These are phyloP conservation scores for Hirsutella minnesotensis DNA, from an alignment of 2,329 filamentous ascomycete genomes.

Conservation along the genomic window DNA sequence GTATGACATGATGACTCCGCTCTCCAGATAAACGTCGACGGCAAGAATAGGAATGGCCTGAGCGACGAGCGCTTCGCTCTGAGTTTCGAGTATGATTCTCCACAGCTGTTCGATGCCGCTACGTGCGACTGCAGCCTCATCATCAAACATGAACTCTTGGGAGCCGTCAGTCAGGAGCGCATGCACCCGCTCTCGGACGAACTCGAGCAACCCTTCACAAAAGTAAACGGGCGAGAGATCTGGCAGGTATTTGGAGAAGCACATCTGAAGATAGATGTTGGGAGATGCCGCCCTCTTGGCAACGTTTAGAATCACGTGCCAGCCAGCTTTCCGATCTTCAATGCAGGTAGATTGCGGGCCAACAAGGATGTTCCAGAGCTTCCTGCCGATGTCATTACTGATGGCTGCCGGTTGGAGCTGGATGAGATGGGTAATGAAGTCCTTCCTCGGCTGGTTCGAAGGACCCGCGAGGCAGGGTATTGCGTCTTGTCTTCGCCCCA, in stretches of 20 bases:
- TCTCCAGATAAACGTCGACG: slow-evolving; percentile 55
- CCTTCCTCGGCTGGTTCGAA: slow-evolving; percentile 41
- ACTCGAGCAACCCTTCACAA: slow-evolving; percentile 49
- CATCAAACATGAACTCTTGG: slow-evolving; percentile 33
- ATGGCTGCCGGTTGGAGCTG: slow-evolving; percentile 49
- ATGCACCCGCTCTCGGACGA: slow-evolving; percentile 42
- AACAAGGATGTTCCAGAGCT: slow-evolving; percentile 64
- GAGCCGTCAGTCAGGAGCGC: slow-evolving; percentile 31
- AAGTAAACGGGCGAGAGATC: slow-evolving; percentile 44
- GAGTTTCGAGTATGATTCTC: slow-evolving; percentile 64
- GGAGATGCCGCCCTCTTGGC: slow-evolving; percentile 29
- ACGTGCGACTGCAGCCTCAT: slow-evolving; percentile 37
- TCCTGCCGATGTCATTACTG: slow-evolving; percentile 45
- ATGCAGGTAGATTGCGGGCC: slow-evolving; percentile 47
- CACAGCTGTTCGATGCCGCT: slow-evolving; percentile 63
- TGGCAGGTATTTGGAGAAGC: slow-evolving; percentile 45
- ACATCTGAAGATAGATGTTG: slow-evolving; percentile 44
- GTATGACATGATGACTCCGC: slow-evolving; percentile 35
- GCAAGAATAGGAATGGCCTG: slow-evolving; percentile 61
- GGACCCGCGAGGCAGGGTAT: slow-evolving; percentile 32
- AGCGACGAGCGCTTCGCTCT: slow-evolving; percentile 51
- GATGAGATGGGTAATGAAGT: slow-evolving; percentile 47
- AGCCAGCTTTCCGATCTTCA: slow-evolving; percentile 53
- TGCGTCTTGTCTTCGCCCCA: slow-evolving; percentile 22
- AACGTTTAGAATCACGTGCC: slow-evolving; percentile 50